Base-by-base conservation (phyloP, 1,284 basidiomycete genomes). In the Agaricales sp. region DNA sequence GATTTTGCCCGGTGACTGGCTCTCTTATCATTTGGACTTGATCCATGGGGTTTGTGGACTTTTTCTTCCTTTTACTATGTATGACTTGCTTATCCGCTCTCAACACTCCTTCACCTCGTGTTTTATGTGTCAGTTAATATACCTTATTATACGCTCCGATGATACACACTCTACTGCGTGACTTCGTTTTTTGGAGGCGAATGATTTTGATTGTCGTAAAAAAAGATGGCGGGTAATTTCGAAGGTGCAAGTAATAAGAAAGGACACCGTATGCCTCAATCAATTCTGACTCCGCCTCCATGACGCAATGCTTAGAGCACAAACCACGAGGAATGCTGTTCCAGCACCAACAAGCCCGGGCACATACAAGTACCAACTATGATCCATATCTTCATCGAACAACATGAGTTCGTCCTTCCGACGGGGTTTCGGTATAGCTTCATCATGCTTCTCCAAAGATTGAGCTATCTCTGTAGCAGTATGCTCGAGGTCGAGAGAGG, bases 261-360 rank as follows among this genome's bases (percentile, higher is more conserved):
- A 21, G 45, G 26, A 45, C 21, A 16, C 18, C 35, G 65, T 60
- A 77, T 55, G 75, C 77, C 6, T 74, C 71, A 57, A n/a, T n/a
- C n/a, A 35, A n/a, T 35, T 35, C 11, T 82, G 80, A 57, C 73
- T 80, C 53, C 82, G 77, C 62, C 84, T 75, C 65, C 85, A 87
- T 62, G 81, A 82, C 25, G 84, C 83, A 57, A 88, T 76, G 52
- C 83, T 83, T 55, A 88, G 62, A 2, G 78, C 82, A 1, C 82
- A 80, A 35, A 88, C 82, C 13, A 87, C 80, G 39, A 88, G 69
- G 53, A 88, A 59, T 43, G 86, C 85, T 16, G 85, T 87, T 11
- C 86, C 86, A 24, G 85, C 86, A 19, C 85, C 86, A 2, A 88
- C 77, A 52, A 88, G 62, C 19, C 82, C 77, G 2, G 86, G 86